Percentiles rank a stretch among this genome's conserved stretches.
Conservation (phyloP, 2,329 filamentous ascomycete species). For the Paraconiothyrium brasiliense region DNA sequence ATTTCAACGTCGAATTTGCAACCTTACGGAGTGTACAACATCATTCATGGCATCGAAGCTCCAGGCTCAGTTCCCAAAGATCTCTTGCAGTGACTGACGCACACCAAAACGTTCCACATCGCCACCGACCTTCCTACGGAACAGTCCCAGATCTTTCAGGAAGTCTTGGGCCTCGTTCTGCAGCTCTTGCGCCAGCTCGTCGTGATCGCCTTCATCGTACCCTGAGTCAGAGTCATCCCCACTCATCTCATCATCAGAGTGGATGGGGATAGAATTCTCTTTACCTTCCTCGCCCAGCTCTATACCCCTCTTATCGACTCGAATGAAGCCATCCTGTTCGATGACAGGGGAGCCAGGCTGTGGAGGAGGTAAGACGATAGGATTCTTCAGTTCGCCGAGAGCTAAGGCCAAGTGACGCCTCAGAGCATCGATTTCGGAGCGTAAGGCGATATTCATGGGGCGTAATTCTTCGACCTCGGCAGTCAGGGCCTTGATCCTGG, state of each 20-base stretch:
- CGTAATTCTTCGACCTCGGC: conserved; percentile 59
- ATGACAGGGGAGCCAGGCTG: conserved; percentile 41
- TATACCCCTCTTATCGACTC: conserved; percentile 22
- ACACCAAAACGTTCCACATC: conserved; percentile 73
- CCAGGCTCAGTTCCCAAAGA: conserved; percentile 25
- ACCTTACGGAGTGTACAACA: neutral
- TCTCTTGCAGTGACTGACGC: conserved; percentile 32
- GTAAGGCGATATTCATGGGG: conserved; percentile 66
- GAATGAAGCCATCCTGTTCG: conserved; percentile 42
- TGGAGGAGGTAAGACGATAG: conserved; percentile 71
- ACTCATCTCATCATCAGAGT: conserved; percentile 48
- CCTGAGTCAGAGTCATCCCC: conserved; percentile 57
- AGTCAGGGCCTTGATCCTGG: conserved; percentile 86
- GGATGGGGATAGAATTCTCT: conserved; percentile 30
- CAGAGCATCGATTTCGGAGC: conserved; percentile 81
- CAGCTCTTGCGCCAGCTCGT: conserved; percentile 68
- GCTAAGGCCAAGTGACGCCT: conserved; percentile 88
- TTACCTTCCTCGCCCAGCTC: conserved; percentile 34
- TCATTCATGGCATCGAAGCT: neutral
- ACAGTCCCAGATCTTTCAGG: conserved; percentile 79
- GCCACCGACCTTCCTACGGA: conserved; percentile 85
- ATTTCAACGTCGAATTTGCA: conserved; percentile 5
- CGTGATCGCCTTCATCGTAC: conserved; percentile 68
- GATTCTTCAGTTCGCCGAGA: conserved; percentile 86
- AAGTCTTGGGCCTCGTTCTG: conserved; percentile 88